Percentiles rank a stretch among this genome's conserved stretches.
Conservation (phyloP, 345 rosid genomes). For the Syzygium aqueum region DNA sequence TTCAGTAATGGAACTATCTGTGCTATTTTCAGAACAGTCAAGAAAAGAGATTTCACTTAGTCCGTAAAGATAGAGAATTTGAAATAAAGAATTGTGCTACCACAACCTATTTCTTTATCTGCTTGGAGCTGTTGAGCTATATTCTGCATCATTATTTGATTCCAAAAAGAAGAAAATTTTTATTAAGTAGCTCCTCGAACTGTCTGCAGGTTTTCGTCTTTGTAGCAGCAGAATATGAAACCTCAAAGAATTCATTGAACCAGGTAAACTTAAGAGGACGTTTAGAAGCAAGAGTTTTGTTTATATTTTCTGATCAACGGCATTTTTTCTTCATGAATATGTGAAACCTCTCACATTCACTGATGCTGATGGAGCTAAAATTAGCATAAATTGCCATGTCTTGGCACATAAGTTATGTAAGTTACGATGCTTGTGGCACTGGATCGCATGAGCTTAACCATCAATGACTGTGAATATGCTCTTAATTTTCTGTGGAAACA, state of each 20-base stretch:
- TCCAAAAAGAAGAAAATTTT: neutral
- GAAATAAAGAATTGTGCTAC: neutral
- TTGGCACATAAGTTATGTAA: neutral
- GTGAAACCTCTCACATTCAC: neutral
- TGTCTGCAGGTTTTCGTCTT: slow-evolving; percentile 67
- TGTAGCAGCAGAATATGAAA: slow-evolving; percentile 83
- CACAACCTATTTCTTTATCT: neutral
- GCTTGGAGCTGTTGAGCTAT: neutral
- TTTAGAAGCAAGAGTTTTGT: neutral
- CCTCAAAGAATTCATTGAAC: slow-evolving; percentile 70
- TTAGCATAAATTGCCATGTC: neutral
- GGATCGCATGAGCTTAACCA: neutral
- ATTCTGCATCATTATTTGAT: neutral
- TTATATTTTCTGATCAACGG: neutral
- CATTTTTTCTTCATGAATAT: neutral
- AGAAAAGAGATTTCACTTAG: neutral
- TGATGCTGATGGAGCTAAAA: neutral
- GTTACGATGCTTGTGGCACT: neutral
- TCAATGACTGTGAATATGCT: neutral
- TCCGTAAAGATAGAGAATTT: neutral
- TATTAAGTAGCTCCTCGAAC: neutral
- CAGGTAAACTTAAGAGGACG: slow-evolving; percentile 40
- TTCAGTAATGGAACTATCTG: neutral
- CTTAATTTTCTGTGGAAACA: neutral
- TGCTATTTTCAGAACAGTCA: neutral